Evolutionary conservation across 164 flowering plant genomes (phyloP).

Genomic region (Stephania cephalantha): DNA sequence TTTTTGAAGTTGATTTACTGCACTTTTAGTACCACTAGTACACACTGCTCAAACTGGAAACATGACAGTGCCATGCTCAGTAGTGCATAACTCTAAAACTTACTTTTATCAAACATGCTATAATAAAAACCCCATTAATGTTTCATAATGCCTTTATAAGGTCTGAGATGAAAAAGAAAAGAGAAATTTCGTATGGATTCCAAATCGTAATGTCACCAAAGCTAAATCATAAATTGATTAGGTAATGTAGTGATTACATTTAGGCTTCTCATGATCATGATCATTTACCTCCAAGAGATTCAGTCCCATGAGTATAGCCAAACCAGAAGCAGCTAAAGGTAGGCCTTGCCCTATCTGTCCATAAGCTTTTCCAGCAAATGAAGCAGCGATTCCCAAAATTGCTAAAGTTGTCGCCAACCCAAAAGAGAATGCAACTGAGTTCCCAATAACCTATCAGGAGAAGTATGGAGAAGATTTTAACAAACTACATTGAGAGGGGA

Average conservation of each 20-base stretch:
- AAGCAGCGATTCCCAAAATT: constrained; percentile 78
- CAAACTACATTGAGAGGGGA: neutral
- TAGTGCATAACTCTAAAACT: neutral
- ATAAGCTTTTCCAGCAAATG: constrained; percentile 97
- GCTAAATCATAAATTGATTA: neutral
- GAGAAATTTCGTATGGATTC: neutral
- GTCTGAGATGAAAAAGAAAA: neutral
- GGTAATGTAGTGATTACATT: no score
- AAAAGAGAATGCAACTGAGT: constrained; percentile 84
- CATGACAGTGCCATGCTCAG: neutral
- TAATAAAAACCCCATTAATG: no score
- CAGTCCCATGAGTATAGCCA: constrained; percentile 88
- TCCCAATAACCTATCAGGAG: constrained; percentile 48
- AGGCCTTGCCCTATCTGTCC: constrained; percentile 93
- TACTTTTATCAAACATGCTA: neutral
- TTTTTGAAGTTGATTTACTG: neutral
- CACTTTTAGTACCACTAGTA: neutral
- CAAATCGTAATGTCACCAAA: neutral
- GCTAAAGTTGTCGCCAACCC: constrained; percentile 96
- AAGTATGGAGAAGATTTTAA: constrained; percentile 2
- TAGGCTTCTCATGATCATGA: neutral
- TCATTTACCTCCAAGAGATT: constrained; percentile 81
- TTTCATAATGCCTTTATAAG: no score
- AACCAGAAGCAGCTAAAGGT: constrained; percentile 86
- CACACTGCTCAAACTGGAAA: neutral